Evolutionary conservation across 139 green algal genomes (phyloP).

Genomic region (Picochlorum sp.): DNA sequence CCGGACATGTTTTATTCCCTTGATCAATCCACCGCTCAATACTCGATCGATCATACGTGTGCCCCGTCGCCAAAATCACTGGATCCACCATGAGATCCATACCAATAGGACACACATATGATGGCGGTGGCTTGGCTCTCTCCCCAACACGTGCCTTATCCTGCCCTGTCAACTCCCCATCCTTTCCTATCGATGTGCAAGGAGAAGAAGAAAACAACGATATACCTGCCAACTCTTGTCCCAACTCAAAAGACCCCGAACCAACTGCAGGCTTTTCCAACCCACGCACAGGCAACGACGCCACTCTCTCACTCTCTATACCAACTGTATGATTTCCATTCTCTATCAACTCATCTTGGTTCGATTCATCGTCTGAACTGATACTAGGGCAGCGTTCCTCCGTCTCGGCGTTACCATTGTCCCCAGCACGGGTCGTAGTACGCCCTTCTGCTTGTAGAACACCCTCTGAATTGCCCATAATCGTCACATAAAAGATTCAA

Average conservation of each 20-base stretch:
- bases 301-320: neutral
- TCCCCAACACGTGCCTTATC: neutral
- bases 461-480: no score
- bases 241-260: neutral
- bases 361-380: no score
- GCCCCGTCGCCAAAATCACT: slow-evolving; percentile 86
- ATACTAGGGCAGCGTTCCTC: no score
- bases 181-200: no score
- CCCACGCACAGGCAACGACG: neutral
- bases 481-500: no score
- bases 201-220: neutral
- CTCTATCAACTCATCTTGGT: no score
- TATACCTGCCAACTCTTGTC: slow-evolving; percentile 4
- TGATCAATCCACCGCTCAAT: slow-evolving; percentile 85
- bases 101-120: slow-evolving; percentile 75
- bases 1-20: slow-evolving; percentile 82
- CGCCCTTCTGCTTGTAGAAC: no score
- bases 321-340: neutral
- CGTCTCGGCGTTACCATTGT: no score
- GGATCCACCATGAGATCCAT: slow-evolving; percentile 92
- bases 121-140: slow-evolving; percentile 12
- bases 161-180: neutral
- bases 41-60: slow-evolving; percentile 81
- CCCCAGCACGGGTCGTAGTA: no score
- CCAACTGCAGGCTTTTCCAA: neutral